Percentiles rank a stretch among this genome's conserved stretches.
phyloP scores from a whole-genome alignment of 371 early-diverging fungal species.

The Circinella minor region DNA sequence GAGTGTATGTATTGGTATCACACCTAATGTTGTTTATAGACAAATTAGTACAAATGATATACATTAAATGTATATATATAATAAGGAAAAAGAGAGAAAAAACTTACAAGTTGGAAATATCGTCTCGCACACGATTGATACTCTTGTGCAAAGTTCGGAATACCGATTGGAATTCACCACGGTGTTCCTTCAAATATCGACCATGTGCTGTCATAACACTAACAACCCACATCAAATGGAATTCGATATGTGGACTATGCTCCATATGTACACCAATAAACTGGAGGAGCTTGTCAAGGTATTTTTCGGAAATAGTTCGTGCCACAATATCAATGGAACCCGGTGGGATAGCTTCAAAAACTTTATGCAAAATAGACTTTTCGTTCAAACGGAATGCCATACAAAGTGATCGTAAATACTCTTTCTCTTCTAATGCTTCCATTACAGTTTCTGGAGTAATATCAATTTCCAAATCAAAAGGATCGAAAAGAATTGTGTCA shows the following conservation, averaged over 20 bases:
- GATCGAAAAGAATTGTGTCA: constrained; percentile 92
- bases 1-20: constrained; percentile 79
- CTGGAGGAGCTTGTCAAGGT: constrained; percentile 81
- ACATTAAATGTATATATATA: not conserved
- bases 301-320: constrained; percentile 80
- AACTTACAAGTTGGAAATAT: constrained; percentile 79
- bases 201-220: constrained; percentile 81
- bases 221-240: constrained; percentile 84
- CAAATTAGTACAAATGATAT: not conserved
- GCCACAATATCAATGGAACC: constrained; percentile 75
- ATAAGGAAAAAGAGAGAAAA: not conserved
- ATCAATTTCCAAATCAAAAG: constrained; percentile 95
- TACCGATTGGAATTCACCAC: constrained; percentile 74
- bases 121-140: constrained; percentile 71
- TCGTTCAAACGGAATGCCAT: constrained; percentile 95
- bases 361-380: constrained; percentile 68
- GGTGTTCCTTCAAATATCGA: constrained; percentile 78
- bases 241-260: constrained; percentile 83
- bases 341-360: constrained; percentile 85
- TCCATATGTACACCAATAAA: constrained; percentile 83
- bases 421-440: constrained; percentile 69
- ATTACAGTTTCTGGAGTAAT: constrained; percentile 89
- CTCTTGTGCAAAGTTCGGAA: constrained; percentile 84
- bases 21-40: constrained; percentile 54
- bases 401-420: constrained; percentile 86